phyloP scores from a whole-genome alignment of 306 rosid species.

The Mimosa pudica region DNA sequence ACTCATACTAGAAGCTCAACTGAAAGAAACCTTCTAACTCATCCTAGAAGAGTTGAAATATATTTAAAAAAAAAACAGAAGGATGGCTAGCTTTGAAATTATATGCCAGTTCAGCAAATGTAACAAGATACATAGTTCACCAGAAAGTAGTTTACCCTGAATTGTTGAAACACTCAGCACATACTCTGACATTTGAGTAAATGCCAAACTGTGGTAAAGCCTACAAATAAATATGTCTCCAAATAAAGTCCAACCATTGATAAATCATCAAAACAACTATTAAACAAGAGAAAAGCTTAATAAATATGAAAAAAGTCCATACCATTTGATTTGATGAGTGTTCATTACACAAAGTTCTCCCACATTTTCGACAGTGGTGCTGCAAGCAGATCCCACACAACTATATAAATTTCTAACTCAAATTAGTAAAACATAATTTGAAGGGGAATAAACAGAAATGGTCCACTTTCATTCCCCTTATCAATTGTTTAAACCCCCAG shows the following conservation, averaged over 20 bases:
- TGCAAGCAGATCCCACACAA: constrained; percentile 44
- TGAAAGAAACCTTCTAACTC: background rate
- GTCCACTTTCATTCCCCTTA: background rate
- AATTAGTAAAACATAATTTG: background rate
- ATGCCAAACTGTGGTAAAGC: constrained; percentile 88
- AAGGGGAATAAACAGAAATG: background rate
- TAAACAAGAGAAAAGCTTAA: constrained; percentile 1
- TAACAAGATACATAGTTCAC: constrained; percentile 16
- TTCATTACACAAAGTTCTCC: constrained; percentile 88
- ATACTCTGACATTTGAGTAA: constrained; percentile 78
- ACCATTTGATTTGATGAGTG: constrained; percentile 92
- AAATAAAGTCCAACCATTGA: constrained; percentile 24
- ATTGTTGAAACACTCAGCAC: constrained; percentile 82
- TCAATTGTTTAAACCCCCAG: background rate
- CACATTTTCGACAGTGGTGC: constrained; percentile 97
- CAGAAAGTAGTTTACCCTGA: constrained; percentile 53
- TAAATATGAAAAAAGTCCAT: background rate
- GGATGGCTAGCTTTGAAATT: constrained; percentile 18
- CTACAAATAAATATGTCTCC: constrained; percentile 45
- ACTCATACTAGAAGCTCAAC: background rate
- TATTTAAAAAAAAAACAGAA: background rate
- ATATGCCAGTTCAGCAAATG: constrained; percentile 24
- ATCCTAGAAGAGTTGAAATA: background rate
- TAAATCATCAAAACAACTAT: constrained; percentile 9
- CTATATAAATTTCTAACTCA: constrained; percentile 10